Conservation (phyloP, 306 rosid genomes). For the Begonia fuchsioides region DNA sequence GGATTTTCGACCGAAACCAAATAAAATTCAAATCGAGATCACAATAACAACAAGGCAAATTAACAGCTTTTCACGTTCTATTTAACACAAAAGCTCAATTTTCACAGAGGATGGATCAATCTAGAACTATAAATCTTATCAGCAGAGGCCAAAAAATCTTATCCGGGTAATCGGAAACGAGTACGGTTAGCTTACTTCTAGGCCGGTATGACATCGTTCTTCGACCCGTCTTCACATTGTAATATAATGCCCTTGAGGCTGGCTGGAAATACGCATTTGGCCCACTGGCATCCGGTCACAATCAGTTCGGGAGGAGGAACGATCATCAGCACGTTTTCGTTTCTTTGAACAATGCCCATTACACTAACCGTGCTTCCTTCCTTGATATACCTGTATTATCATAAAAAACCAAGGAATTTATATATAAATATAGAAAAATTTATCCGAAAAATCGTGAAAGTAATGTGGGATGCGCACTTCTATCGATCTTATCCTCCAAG, state of each 20-base stretch:
- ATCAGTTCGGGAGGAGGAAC: slow-evolving; percentile 90
- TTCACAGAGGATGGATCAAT: too few relatives aligned
- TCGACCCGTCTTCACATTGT: slow-evolving; percentile 89
- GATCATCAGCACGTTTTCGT: slow-evolving; percentile 91
- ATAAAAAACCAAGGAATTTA: slow-evolving; percentile 1
- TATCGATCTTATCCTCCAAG: slow-evolving; percentile 88
- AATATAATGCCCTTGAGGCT: slow-evolving; percentile 92
- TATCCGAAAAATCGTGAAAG: background rate
- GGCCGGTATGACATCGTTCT: slow-evolving; percentile 84
- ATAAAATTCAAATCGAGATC: too few relatives aligned
- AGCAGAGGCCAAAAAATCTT: too few relatives aligned
- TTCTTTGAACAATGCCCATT: slow-evolving; percentile 96
- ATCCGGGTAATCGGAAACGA: too few relatives aligned
- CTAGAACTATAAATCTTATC: too few relatives aligned
- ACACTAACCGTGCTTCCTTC: slow-evolving; percentile 99
- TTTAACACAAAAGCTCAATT: too few relatives aligned
- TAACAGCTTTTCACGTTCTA: too few relatives aligned
- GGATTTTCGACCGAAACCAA: too few relatives aligned
- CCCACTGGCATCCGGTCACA: slow-evolving; percentile 92
- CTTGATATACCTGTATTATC: slow-evolving; percentile 66
- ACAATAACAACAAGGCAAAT: too few relatives aligned
- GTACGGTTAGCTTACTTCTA: slow-evolving; percentile 11
- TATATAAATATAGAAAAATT: background rate
- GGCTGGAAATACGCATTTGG: slow-evolving; percentile 74
- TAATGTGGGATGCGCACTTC: slow-evolving; percentile 42